phyloP scores from a whole-genome alignment of 2,329 filamentous ascomycete species.

The Neodidymelliopsis sp. region DNA sequence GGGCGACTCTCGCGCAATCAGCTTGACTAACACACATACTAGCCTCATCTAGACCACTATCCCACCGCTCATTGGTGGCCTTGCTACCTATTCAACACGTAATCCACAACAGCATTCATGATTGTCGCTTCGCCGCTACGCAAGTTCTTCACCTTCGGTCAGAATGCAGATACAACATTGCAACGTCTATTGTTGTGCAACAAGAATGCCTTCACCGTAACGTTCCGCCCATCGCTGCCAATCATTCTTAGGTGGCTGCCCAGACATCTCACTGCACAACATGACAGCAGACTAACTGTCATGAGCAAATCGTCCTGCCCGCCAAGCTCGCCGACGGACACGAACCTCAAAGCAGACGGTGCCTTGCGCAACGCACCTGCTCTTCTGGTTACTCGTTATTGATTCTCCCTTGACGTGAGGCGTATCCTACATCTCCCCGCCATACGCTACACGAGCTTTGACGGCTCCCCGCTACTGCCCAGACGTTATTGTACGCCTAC shows the following conservation, averaged over 20 bases:
- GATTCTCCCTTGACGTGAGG: constrained; percentile 5
- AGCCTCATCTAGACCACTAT: constrained; percentile 1
- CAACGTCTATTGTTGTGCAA: constrained; percentile 6
- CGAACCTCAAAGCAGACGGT: constrained; percentile 9
- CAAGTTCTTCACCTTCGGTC: background rate
- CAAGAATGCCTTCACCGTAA: constrained; percentile 2
- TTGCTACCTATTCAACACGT: constrained; percentile 7
- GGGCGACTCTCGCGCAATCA: constrained; percentile 16
- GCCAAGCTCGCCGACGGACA: constrained; percentile 16
- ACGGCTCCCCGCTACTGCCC: constrained; percentile 12
- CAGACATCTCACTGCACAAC: constrained; percentile 4
- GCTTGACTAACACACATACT: background rate
- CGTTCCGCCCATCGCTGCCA: constrained; percentile 6
- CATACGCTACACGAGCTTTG: constrained; percentile 14
- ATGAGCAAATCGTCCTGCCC: constrained; percentile 8
- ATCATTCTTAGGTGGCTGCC: constrained; percentile 4
- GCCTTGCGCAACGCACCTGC: constrained; percentile 16
- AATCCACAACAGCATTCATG: constrained; percentile 8
- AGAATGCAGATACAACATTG: constrained; percentile 3
- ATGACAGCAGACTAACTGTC: constrained; percentile 4
- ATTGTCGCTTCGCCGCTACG: constrained; percentile 8
- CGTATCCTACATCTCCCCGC: constrained; percentile 6
- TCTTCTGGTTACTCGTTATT: constrained; percentile 7
- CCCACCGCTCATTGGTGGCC: constrained; percentile 13
- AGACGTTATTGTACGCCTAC: constrained; percentile 13